Conservation (phyloP, 169 alveolate genomes). For the Eimeria necatrix region DNA sequence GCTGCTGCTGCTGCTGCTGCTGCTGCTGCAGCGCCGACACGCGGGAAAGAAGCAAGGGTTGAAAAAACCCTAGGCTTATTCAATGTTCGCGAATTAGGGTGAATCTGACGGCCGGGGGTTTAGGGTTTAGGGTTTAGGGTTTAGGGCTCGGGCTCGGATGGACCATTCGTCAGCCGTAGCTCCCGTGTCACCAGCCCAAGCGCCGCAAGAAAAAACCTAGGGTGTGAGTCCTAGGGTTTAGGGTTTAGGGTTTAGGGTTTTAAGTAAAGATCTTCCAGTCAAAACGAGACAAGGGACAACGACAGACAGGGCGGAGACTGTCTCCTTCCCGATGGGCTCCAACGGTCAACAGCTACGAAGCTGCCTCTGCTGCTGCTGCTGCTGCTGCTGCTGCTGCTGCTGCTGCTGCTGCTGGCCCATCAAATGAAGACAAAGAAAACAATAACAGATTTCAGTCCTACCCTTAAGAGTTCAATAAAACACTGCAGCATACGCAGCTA, state of each 20-base stretch:
- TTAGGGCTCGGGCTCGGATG: background rate
- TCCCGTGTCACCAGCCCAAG: background rate
- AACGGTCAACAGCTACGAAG: background rate
- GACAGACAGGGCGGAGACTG: background rate
- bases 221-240: background rate
- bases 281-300: background rate
- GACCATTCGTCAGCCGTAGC: background rate
- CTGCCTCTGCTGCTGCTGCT: background rate
- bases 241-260: background rate
- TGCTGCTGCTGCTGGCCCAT: background rate
- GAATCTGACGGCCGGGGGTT: background rate
- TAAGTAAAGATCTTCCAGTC: background rate
- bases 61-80: background rate
- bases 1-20: background rate
- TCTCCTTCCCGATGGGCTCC: too few species aligned
- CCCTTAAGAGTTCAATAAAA: too few species aligned
- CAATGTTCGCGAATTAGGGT: background rate
- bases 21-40: background rate
- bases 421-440: too few species aligned
- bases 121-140: background rate
- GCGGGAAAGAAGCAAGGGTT: background rate
- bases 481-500: too few species aligned
- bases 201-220: background rate
- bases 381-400: slow-evolving; percentile 18
- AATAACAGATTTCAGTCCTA: too few species aligned